These are phyloP conservation scores for Spencermartinsiella europaea DNA, from an alignment of 805 yeast genomes.

Conservation along the genomic window DNA sequence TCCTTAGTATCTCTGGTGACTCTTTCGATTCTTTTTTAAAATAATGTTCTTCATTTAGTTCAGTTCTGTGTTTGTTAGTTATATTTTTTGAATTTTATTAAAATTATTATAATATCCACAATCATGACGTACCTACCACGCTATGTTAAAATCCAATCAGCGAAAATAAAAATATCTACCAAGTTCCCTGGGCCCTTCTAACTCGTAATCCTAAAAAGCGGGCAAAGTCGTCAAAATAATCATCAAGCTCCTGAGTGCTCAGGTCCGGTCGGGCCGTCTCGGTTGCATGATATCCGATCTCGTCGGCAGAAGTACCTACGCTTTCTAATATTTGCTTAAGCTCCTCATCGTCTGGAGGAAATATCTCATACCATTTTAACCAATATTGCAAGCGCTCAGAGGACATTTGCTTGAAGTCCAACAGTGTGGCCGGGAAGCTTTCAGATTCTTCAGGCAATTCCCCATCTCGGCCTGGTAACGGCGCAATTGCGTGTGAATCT, in stretches of 20 bases:
- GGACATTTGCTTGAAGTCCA: conserved; percentile 45
- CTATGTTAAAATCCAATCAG: no score
- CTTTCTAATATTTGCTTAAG: conserved; percentile 45
- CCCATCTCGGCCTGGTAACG: conserved; percentile 76
- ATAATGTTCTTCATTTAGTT: neutral
- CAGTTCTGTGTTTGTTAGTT: neutral
- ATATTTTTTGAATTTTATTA: no score
- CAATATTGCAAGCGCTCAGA: conserved; percentile 47
- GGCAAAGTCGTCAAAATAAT: conserved; percentile 58
- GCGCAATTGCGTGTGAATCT: conserved; percentile 48
- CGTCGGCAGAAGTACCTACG: conserved; percentile 34
- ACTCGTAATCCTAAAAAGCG: conserved; percentile 59
- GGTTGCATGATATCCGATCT: conserved; percentile 34
- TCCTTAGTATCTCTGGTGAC: neutral
- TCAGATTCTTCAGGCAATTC: conserved; percentile 44
- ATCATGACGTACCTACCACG: neutral
- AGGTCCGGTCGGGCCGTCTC: conserved; percentile 30
- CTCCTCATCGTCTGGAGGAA: conserved; percentile 59
- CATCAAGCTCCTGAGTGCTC: conserved; percentile 46
- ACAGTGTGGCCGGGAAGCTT: conserved; percentile 54
- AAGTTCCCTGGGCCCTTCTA: conserved; percentile 48
- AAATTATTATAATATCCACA: neutral
- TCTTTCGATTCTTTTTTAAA: neutral
- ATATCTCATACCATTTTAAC: conserved; percentile 68
- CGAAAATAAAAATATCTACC: conserved; percentile 38